Base-by-base conservation (phyloP, 1,284 basidiomycete species). In the Cutaneotrichosporon mucoides region DNA sequence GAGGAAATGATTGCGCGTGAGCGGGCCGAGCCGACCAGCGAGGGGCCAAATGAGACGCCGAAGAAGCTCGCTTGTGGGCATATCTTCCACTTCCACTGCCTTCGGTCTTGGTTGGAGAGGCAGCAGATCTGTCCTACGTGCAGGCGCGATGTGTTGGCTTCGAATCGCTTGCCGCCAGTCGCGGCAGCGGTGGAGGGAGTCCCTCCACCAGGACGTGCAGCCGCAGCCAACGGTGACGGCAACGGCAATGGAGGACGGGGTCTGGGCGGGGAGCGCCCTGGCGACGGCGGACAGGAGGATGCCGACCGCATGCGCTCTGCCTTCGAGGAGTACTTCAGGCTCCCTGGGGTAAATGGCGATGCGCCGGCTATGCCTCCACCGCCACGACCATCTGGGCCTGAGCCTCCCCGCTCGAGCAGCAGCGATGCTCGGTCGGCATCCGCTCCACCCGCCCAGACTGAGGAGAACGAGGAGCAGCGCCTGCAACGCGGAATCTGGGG, bases 81-180 rank as follows among this genome's bases (percentile, higher is more conserved):
- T 76, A 87, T 98, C 49, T 99, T 99, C 82, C 96, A 99, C 78
- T 96, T 98, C 77, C 88, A 97, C 72, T 99, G 96, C 76, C 83
- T 99, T 53, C 84, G 92, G 48, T 94, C 92, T 36, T 99, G 96
- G 96, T 83, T 99, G 35, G 96, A 99, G 76, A 84, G 96, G 50
- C 96, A 99, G 76, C 84, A 85, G 67, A 84, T 81, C 70, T 98
- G 95, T 76, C 95, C 95, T 1, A 98, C 95, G 40, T 99, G 96
- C 73, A 89, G 93, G 48, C 86, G 90, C 60, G 90, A 88, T 55
- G 93, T 96, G 2, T 80, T 96, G 24, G 88, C 90, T n/a, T 35
- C 60, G 9, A 48, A 43, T 4, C 44, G 49, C 10, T 7, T 12
- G 12, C 55, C 62, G 13, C 48, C 9, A 12, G 38, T 40, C 38